Base-by-base conservation (phyloP, 2,329 filamentous ascomycete species). In the Phialophora tarda region DNA sequence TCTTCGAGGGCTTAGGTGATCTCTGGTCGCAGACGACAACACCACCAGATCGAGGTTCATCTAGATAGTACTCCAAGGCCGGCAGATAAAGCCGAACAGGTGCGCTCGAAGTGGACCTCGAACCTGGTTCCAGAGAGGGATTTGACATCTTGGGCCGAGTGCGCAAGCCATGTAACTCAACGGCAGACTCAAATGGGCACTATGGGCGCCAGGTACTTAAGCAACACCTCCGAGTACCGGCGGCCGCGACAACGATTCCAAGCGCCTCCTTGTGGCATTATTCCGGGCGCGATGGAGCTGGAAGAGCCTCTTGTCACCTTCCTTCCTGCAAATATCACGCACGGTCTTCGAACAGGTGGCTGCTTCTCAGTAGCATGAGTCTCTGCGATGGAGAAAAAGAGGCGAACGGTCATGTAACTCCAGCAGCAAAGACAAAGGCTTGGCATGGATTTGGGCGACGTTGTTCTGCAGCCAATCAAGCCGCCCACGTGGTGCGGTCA, bases 391-490 rank as follows among this genome's bases (percentile, higher is more conserved):
- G 14, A 26, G 26, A 32, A 28, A 23, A 11, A 23, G 28, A 55
- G 28, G 53, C 53, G 26, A 34, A n/a, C 21, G 28, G 53, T 10
- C 53, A 55, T 55, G 53, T 54, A 23, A 41, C 59, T 61, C 59
- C 38, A 60, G 59, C 47, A 30, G 32, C n/a, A 10, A 24, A 23
- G 21, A 34, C 28, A 23, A 14, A 64, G 56, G 28, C 54, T 59
- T 59, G 62, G 55, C 53, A 2, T 10, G 44, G 21, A 24, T 28
- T 47, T 28, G 5, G 24, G 12, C n/a, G 48, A 68, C 55, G 66
- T 66, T 62, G 56, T n/a, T 47, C 65, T n/a, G n/a, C 38, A 63
- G 53, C 66, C 66, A 68, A 68, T 68, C 63, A 68, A 60, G 26
- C 8, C 0, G 24, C 55, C 55, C 65, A 68, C 66, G 66, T 68